Evolutionary conservation across 2,329 filamentous ascomycete species (phyloP).

Genomic region (Thielaviopsis ethacetica): DNA sequence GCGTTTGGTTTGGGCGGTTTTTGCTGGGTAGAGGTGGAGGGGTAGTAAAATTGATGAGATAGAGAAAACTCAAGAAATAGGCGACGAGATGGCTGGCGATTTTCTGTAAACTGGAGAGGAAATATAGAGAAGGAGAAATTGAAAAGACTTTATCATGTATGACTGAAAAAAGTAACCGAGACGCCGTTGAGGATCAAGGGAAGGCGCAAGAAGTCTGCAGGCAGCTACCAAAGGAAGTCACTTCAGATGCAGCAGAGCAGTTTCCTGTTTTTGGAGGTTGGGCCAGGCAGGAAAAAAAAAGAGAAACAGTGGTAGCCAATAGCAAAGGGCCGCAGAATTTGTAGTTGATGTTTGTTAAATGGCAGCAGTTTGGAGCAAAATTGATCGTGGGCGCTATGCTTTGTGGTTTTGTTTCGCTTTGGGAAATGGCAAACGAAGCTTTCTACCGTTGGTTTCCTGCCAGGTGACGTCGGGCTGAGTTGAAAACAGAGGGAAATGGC

Average conservation of each 20-base stretch:
- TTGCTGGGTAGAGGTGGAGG: background rate
- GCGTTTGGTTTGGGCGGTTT: too few species aligned
- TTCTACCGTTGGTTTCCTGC: background rate
- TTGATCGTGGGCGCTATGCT: background rate
- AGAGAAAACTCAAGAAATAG: background rate
- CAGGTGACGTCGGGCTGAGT: background rate
- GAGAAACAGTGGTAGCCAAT: background rate
- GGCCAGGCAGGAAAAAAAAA: background rate
- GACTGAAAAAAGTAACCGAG: background rate
- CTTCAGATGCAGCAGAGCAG: background rate
- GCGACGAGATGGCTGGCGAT: background rate
- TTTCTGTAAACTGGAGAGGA: background rate
- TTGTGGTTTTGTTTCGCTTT: background rate
- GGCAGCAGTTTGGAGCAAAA: background rate
- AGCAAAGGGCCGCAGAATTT: background rate
- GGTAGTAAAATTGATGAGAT: background rate
- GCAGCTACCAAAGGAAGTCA: background rate
- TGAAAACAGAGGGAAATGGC: background rate
- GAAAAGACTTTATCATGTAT: background rate
- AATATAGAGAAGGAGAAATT: background rate
- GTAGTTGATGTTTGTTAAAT: background rate
- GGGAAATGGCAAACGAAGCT: background rate
- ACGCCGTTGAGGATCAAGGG: background rate
- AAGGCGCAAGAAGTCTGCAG: background rate
- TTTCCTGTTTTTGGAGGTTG: background rate